phyloP scores from a whole-genome alignment of 1,284 basidiomycete species.

The Hemileia vastatrix region DNA sequence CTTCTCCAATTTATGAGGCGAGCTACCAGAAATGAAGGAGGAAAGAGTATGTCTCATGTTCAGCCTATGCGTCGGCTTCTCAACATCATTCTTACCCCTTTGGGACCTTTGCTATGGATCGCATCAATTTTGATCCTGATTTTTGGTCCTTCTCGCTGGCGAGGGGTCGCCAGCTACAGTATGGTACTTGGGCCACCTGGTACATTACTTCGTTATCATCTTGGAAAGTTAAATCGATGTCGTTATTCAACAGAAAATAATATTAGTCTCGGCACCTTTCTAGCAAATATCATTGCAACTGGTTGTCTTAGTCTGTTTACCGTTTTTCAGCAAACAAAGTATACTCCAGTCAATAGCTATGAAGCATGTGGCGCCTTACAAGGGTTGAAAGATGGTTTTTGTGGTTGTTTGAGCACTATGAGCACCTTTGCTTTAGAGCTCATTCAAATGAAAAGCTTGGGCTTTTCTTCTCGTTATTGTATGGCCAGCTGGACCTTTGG shows the following conservation, averaged over 20 bases:
- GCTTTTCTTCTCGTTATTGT: conserved; percentile 60
- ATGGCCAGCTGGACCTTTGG: conserved; percentile 59
- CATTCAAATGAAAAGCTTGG: conserved; percentile 50
- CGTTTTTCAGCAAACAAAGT: conserved; percentile 52
- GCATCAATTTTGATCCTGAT: conserved; percentile 66
- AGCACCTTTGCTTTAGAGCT: conserved; percentile 86
- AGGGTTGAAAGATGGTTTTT: conserved; percentile 81
- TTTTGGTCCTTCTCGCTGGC: conserved; percentile 58
- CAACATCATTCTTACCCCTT: conserved; percentile 8
- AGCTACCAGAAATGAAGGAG: neutral
- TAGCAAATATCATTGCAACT: conserved; percentile 73
- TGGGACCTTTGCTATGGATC: conserved; percentile 44
- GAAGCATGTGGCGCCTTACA: conserved; percentile 61
- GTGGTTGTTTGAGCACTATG: conserved; percentile 86
- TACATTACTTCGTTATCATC: conserved; percentile 68
- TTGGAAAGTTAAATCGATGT: conserved; percentile 63
- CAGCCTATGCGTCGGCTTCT: conserved; percentile 3
- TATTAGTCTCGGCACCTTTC: conserved; percentile 78
- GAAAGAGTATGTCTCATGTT: neutral
- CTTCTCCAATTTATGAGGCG: neutral
- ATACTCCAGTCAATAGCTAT: conserved; percentile 48
- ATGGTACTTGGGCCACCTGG: conserved; percentile 84
- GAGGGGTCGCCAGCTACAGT: conserved; percentile 73
- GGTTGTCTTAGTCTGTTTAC: conserved; percentile 62
- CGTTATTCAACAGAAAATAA: conserved; percentile 47